Percentiles rank a stretch among this genome's conserved stretches.
Conservation (phyloP, 1,284 basidiomycete genomes). For the Ceratobasidium sp. region DNA sequence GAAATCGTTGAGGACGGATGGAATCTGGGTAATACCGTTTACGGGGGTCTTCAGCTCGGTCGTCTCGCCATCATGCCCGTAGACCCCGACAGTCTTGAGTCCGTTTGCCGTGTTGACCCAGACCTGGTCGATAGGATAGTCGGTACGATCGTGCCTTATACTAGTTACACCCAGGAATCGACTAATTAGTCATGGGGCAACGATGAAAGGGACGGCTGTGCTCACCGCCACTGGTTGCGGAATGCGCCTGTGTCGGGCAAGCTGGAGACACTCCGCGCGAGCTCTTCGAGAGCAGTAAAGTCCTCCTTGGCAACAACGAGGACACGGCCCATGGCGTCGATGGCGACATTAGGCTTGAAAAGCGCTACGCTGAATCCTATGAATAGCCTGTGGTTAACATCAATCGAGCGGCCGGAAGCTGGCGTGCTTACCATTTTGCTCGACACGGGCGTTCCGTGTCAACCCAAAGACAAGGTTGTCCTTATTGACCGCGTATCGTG, state of each 20-base stretch:
- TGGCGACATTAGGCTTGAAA: conserved; percentile 56
- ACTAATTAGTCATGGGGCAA: background rate
- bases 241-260: conserved; percentile 55
- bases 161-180: background rate
- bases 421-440: conserved; percentile 18
- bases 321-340: conserved; percentile 58
- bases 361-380: conserved; percentile 58
- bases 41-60: conserved; percentile 30
- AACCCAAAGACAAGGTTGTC: conserved; percentile 31
- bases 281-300: conserved; percentile 53
- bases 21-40: conserved; percentile 8
- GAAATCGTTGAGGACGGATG: conserved; percentile 9
- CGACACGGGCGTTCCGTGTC: conserved; percentile 23
- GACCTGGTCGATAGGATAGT: conserved; percentile 38
- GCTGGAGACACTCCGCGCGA: conserved; percentile 52
- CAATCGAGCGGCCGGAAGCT: background rate
- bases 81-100: conserved; percentile 26
- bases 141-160: conserved; percentile 35
- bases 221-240: conserved; percentile 57
- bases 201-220: background rate
- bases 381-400: background rate
- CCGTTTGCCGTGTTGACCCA: conserved; percentile 11
- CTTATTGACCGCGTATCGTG: conserved; percentile 27
- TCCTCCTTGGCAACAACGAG: conserved; percentile 54
- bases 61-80: conserved; percentile 36